Conservation (phyloP, 2,329 filamentous ascomycete species). For the Claviceps maximensis region DNA sequence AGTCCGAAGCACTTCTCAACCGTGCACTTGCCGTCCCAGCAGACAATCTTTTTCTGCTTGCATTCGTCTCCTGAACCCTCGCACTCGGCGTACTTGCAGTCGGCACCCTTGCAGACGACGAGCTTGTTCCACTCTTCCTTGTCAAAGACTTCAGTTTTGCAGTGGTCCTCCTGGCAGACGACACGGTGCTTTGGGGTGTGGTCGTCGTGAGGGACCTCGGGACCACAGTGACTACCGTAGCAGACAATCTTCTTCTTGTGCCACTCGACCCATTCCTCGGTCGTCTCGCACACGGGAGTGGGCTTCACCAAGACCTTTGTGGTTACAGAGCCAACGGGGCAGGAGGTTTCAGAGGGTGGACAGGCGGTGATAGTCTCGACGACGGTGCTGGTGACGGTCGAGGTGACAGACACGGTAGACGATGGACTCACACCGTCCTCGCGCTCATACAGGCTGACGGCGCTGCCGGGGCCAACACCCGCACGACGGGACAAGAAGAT, state of each 20-base stretch:
- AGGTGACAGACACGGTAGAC: conserved; percentile 5
- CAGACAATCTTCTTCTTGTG: conserved; percentile 22
- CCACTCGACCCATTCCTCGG: conserved; percentile 8
- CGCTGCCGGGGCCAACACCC: background rate
- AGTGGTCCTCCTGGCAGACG: conserved; percentile 18
- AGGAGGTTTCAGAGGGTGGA: conserved; percentile 12
- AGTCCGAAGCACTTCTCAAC: conserved; percentile 16
- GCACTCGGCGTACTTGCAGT: conserved; percentile 17
- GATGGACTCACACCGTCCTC: background rate
- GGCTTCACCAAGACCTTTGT: conserved; percentile 11
- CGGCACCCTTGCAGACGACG: conserved; percentile 15
- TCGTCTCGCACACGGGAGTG: conserved; percentile 7
- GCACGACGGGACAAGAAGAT: background rate
- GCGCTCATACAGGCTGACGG: conserved; percentile 4
- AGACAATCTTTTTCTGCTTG: conserved; percentile 19
- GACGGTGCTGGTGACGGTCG: conserved; percentile 17
- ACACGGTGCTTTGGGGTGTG: conserved; percentile 16
- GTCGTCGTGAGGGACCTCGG: conserved; percentile 15
- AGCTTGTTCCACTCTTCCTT: conserved; percentile 17
- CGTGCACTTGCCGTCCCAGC: conserved; percentile 19
- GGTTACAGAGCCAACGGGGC: conserved; percentile 13
- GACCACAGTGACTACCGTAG: conserved; percentile 20
- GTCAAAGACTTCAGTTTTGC: conserved; percentile 15
- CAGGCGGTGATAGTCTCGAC: conserved; percentile 18
- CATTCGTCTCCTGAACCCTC: conserved; percentile 10